Evolutionary conservation across 768 basidiomycete genomes (phyloP), one percentile per base, ranked within the genome.

Genomic region (Cyathus striatus): DNA sequence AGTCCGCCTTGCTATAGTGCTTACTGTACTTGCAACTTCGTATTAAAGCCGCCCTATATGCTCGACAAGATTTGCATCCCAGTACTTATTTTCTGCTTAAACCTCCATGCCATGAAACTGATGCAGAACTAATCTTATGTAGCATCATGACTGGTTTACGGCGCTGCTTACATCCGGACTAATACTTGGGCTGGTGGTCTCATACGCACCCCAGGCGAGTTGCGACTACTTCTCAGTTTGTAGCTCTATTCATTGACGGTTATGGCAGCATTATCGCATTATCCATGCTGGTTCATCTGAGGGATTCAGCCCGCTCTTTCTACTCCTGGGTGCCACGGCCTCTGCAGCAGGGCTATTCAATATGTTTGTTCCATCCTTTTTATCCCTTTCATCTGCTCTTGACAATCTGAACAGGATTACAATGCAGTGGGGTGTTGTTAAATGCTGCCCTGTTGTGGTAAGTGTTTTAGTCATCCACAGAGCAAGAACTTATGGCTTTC

Each of bases 301-400:
- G 51, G 96, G 96, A 0, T 81, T 98, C 49, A 93, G 88, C 48
- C 91, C 94, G 14, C 84, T 87, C 77, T 98, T 89, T 56, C 67
- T 98, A 24, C 69, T 97, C 5, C 78, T 98, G 0, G 96, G 96
- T 5, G 84, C 83, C 48, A 90, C 87, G 0, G 88, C 87, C 13
- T 78, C 83, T 10, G 85, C 89, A 2, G 82, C 89, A 0, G 87
- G 77, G 1, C 77, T 93, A 76, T 67, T 94, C 38, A 96, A 96
- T 59, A 81, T 95, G 81, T 88, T 51, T 41, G 78, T 59, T 9
- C 23, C 4, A n/a, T n/a, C 23, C 41, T 21, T 17, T 17, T n/a
- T 13, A 33, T n/a, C 42, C 33, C 35, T 36, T 20, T 6, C 14
- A 22, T 23, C 32, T 40, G 9, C 27, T 30, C 9, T 9, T 9